phyloP scores from a whole-genome alignment of 768 basidiomycete species.

The Trametes elegans region DNA sequence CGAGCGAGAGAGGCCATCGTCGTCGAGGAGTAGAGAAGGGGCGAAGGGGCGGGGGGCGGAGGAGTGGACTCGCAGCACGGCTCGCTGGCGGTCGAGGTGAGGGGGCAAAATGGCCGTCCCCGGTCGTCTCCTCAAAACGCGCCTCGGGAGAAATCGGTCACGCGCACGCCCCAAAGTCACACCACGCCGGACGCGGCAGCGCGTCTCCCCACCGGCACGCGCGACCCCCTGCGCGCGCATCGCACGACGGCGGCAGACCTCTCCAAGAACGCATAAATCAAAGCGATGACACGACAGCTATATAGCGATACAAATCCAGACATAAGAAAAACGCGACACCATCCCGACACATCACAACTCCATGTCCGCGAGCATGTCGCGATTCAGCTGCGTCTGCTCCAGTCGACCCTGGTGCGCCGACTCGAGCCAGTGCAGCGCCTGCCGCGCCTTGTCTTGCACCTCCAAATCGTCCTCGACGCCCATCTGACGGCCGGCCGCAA shows the following conservation, averaged over 20 bases:
- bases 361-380: conserved; percentile 9
- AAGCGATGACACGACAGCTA: conserved; percentile 3
- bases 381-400: conserved; percentile 22
- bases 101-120: conserved; percentile 11
- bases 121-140: conserved; percentile 19
- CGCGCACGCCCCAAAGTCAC: conserved; percentile 25
- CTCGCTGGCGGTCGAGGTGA: conserved; percentile 21
- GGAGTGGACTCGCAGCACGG: conserved; percentile 9
- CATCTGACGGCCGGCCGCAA: conserved; percentile 32
- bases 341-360: conserved; percentile 1
- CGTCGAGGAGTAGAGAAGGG: conserved; percentile 4
- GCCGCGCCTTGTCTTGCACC: conserved; percentile 53
- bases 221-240: not conserved
- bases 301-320: conserved; percentile 6
- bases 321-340: not conserved
- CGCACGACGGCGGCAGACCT: not conserved
- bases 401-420: conserved; percentile 8
- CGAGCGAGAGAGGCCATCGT: conserved; percentile 33
- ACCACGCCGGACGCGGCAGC: conserved; percentile 8
- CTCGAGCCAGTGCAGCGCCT: conserved; percentile 52
- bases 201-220: not conserved
- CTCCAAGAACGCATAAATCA: not conserved
- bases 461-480: conserved; percentile 59
- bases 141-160: conserved; percentile 25
- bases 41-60: conserved; percentile 13